These are phyloP conservation scores for Ambrosia artemisiifolia DNA, from an alignment of 129 eudicot genomes.

Conservation along the genomic window DNA sequence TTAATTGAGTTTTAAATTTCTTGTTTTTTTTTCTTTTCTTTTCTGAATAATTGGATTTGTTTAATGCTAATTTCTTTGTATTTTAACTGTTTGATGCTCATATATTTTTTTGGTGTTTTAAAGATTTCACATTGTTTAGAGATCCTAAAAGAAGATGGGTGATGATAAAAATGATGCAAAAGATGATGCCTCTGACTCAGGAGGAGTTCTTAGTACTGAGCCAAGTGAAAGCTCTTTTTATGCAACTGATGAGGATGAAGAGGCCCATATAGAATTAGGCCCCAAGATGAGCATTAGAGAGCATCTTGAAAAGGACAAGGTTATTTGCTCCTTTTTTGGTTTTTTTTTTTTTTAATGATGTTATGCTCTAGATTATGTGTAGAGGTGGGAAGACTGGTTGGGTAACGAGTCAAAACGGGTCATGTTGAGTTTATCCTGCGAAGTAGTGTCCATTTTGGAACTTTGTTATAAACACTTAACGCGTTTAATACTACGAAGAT, in stretches of 20 bases:
- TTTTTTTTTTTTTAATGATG: background rate
- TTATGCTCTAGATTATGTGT: constrained; percentile 2
- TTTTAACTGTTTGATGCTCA: background rate
- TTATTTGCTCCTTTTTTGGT: constrained; percentile 6
- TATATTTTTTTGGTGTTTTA: constrained; percentile 10
- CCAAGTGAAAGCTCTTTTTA: constrained; percentile 39
- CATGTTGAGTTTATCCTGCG: background rate
- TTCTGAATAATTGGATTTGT: background rate
- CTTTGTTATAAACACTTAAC: background rate
- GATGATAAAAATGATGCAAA: constrained; percentile 32
- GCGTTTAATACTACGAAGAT: no score
- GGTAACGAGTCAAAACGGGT: background rate
- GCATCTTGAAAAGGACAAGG: constrained; percentile 80
- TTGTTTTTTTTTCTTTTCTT: background rate
- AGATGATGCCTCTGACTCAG: constrained; percentile 35
- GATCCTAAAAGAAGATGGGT: constrained; percentile 19
- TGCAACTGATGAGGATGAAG: constrained; percentile 69
- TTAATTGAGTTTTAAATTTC: background rate
- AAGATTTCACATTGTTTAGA: constrained; percentile 9
- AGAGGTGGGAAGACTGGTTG: background rate
- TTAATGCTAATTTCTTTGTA: background rate
- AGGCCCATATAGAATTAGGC: constrained; percentile 46
- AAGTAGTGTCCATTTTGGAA: background rate
- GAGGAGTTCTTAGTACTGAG: constrained; percentile 21
- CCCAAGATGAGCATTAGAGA: constrained; percentile 59